Evolutionary conservation across 129 eudicot genomes (phyloP), one percentile per base, ranked within the genome.

Genomic region (carrot (Daucus carota)): DNA sequence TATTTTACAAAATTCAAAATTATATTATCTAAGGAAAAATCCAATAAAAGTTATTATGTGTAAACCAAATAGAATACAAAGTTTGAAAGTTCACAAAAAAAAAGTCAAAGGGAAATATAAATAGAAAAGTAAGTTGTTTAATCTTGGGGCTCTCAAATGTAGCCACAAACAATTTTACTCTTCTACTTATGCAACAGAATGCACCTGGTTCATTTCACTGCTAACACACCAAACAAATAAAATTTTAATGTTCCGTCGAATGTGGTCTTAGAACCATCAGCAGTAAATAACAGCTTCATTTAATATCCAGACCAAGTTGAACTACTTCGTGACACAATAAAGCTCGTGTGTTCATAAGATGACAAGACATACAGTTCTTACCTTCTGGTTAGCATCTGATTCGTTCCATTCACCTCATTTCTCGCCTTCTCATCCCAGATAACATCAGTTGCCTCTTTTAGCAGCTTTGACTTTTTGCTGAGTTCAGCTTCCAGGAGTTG

Each of bases 351-450:
- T 42, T 44, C 15, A 60, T 47, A 8, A 8, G 31, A 60, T 9
- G 13, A 62, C 75, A 11, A 71, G 44, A 42, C 63, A 82, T 47
- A 46, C 5, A 34, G 47, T 17, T 73, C 79, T 81, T 74, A 87
- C 96, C 88, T 90, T 13, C 67, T 80, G 34, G 86, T 86, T 20
- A 84, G 40, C 84, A 86, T 77, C 83, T 86, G 74, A 90, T 87
- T 60, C 81, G 87, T 78, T 82, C 87, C 78, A 82, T 84, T 38
- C n/a, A 86, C 90, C 74, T 72, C 78, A 70, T 85, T 85, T 83
- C 82, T 90, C 75, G 76, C 84, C 70, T 81, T 75, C 77, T 90
- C 87, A 7, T 80, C 86, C 75, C 84, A 69, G 22, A 83, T 87
- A 54, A 72, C 47, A 70, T 80, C 75, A 54, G 80, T 83, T 16